These are phyloP conservation scores for Forsythia viridissima DNA, from an alignment of 257 asterid genomes.

Conservation along the genomic window DNA sequence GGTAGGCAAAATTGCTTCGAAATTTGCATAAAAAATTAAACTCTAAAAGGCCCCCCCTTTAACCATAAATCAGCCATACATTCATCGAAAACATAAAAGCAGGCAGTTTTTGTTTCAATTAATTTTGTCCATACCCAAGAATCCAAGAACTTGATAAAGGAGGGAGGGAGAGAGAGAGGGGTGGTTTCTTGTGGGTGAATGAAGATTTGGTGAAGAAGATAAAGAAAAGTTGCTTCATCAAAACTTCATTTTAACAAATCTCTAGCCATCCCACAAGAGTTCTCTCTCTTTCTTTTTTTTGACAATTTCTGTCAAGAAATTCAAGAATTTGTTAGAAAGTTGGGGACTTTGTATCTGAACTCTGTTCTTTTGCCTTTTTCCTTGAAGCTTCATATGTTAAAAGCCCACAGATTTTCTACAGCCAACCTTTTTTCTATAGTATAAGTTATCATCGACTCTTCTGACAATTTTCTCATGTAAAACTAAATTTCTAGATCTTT, in stretches of 20 bases:
- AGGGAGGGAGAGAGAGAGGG: not conserved
- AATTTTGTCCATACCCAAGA: not conserved
- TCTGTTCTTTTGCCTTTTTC: not conserved
- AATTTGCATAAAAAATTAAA: conserved; percentile 10
- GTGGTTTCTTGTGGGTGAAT: conserved; percentile 33
- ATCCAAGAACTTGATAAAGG: not conserved
- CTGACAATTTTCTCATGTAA: not conserved
- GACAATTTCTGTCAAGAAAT: not conserved
- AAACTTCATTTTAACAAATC: conserved; percentile 5
- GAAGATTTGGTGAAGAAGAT: conserved; percentile 23
- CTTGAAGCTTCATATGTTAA: conserved; percentile 26
- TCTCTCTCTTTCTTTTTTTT: not conserved
- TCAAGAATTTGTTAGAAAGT: conserved; percentile 21
- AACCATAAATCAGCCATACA: conserved; percentile 14
- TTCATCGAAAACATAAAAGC: not conserved
- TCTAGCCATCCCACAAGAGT: conserved; percentile 4
- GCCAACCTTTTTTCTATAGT: too few species aligned
- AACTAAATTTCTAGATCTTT: not conserved
- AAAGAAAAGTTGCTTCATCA: conserved; percentile 20
- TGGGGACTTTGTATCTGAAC: conserved; percentile 26
- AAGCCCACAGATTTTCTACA: conserved; percentile 24
- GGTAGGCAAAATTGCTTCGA: conserved; percentile 8
- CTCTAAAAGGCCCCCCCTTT: not conserved
- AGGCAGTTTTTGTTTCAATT: not conserved
- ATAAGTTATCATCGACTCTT: too few species aligned